Percentiles rank a stretch among this genome's conserved stretches.
Evolutionary conservation across 768 basidiomycete genomes (phyloP).

Genomic region (Sutorius australiensis): DNA sequence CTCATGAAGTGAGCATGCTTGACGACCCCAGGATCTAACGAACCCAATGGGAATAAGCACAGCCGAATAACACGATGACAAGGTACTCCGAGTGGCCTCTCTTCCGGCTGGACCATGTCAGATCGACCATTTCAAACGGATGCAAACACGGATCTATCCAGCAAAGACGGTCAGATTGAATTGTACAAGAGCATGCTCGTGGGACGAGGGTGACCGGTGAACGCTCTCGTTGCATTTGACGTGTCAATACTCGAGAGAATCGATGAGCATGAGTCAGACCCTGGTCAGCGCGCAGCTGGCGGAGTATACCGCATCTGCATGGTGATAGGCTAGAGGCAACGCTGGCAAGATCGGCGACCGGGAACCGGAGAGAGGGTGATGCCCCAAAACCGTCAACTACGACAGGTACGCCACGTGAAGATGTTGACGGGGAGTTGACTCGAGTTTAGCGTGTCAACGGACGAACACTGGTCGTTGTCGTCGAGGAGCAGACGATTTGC

Average conservation of each 20-base stretch:
- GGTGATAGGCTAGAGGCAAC: conserved; percentile 9
- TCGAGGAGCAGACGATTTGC: background rate
- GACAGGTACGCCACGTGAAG: conserved; percentile 21
- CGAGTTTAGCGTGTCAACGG: conserved; percentile 11
- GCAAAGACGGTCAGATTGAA: conserved; percentile 1
- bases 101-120: conserved; percentile 6
- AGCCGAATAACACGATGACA: conserved; percentile 19
- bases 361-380: conserved; percentile 9
- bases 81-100: conserved; percentile 5
- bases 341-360: background rate
- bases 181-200: background rate
- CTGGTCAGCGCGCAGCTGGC: conserved; percentile 12
- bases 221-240: conserved; percentile 6
- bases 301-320: conserved; percentile 1
- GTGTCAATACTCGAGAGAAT: conserved; percentile 7
- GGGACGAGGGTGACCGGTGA: no score
- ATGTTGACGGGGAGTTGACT: conserved; percentile 1
- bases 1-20: conserved; percentile 17
- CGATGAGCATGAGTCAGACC: conserved; percentile 12
- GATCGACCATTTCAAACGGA: conserved; percentile 21
- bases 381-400: conserved; percentile 34
- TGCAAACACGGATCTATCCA: conserved; percentile 4
- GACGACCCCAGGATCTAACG: conserved; percentile 10
- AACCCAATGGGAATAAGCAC: conserved; percentile 24
- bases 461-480: conserved; percentile 5